Base-by-base conservation (phyloP, 352 stramenopile species). In the Globisporangium sylvaticum region DNA sequence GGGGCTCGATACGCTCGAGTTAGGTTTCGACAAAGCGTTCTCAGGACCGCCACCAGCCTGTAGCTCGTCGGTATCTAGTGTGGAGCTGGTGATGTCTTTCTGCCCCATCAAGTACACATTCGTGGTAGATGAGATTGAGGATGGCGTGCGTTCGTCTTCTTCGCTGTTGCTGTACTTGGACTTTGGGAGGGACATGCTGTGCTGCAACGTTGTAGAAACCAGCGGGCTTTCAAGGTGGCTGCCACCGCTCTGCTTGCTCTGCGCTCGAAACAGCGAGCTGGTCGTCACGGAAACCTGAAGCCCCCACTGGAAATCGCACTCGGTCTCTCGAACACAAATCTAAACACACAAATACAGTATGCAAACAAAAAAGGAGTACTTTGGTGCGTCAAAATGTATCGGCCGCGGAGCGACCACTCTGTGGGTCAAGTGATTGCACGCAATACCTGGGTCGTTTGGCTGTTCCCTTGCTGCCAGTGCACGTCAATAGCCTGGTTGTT, bases 171-270 rank as follows among this genome's bases (percentile, higher is more conserved):
- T 27, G 32, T 87, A 87, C 15, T 65, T 9, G 1, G 52, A 39
- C 64, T 84, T 87, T 15, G 75, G 64, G 2, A 87, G 61, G 58
- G 82, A 87, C 8, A 81, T 6, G 8, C 15, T 59, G 29, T 55
- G 70, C 0, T 61, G 62, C 14, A 71, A 59, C 14, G 64, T 68
- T 9, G 60, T 55, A 3, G 50, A 57, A 0, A 72, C 46, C 15
- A 57, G 20, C 1, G 54, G 55, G 3, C 65, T 27, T 31, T 50
- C 46, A 18, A 61, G 53, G 6, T 50, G 34, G 39, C 6, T 59
- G 25, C 62, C 32, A 34, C 4, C 4, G 4, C 52, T 7, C 24
- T 62, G 22, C 12, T 14, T 54, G 15, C 1, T 14, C 12, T 70
- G 57, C 18, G 15, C 64, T 42, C 65, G 70, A 2, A 67, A 34